Evolutionary conservation across 805 yeast genomes (phyloP), one percentile per base, ranked within the genome.

Genomic region (Scheffersomyces spartinae): DNA sequence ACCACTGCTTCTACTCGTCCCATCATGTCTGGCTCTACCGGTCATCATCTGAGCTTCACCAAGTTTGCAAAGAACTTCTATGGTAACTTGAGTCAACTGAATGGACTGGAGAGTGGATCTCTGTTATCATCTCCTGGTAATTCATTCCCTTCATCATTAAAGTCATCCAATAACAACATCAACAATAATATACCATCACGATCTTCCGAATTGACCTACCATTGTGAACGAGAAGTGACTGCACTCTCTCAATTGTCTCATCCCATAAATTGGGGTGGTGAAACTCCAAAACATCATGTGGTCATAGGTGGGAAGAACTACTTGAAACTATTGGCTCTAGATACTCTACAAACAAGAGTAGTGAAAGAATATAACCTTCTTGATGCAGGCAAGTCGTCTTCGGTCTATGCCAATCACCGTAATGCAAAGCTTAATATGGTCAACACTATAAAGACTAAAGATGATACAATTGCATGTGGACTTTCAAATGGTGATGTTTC

Each of bases 241-340:
- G 35, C 47, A 17, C 25, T 49, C 6, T 39, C 52, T 9, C 48
- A 42, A 26, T 30, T 47, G 21, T 37, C 39, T 18, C 24, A 25
- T 12, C 35, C 38, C 5, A 13, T 34, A n/a, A n/a, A n/a, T n/a
- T n/a, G n/a, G n/a, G n/a, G n/a, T n/a, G n/a, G n/a, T n/a, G n/a
- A n/a, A n/a, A n/a, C n/a, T n/a, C n/a, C n/a, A n/a, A n/a, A n/a
- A n/a, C n/a, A 51, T 27, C 62, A 58, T 30, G 56, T 52, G 9
- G 45, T 61, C 6, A 38, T 58, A 3, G 67, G 66, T 6, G 67
- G 67, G 2, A 51, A 58, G 32, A 60, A 59, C 33, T 55, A 52
- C 40, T 38, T 61, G 23, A 45, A 47, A 34, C 29, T 58, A 15
- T 38, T 60, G 24, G 47, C 47, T 16, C 31, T 60, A 18, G 45